A percentile compares a stretch with the other conserved stretches of the same genome.
These are phyloP conservation scores for Trifolium repens DNA, from an alignment of 306 rosid species.

Conservation along the genomic window DNA sequence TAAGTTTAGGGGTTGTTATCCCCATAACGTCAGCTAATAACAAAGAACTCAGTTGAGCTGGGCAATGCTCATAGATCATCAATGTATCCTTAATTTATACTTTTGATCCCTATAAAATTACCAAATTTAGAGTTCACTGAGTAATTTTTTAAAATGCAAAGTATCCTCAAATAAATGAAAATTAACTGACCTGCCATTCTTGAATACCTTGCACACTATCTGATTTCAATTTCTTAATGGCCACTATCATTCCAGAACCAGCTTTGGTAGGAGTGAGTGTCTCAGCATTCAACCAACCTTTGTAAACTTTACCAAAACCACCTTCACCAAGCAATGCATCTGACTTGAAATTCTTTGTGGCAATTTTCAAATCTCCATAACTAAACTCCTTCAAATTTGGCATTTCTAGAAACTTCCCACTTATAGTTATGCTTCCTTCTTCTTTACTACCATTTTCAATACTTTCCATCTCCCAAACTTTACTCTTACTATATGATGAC, in stretches of 20 bases:
- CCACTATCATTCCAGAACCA: constrained; percentile 70
- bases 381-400: constrained; percentile 69
- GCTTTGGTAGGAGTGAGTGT: constrained; percentile 66
- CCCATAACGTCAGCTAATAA: too few relatives aligned
- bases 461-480: constrained; percentile 47
- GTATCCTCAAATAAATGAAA: too few relatives aligned
- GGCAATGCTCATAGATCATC: too few relatives aligned
- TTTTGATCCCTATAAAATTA: too few relatives aligned
- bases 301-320: constrained; percentile 89
- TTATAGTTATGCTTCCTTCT: neutral
- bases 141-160: too few relatives aligned
- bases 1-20: too few relatives aligned
- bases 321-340: constrained; percentile 80
- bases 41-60: too few relatives aligned
- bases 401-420: constrained; percentile 56
- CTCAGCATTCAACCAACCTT: constrained; percentile 78
- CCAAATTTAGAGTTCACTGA: too few relatives aligned
- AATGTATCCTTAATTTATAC: too few relatives aligned
- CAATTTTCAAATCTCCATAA: constrained; percentile 63
- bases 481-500: constrained; percentile 39
- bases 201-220: constrained; percentile 80
- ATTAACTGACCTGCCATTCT: constrained; percentile 77
- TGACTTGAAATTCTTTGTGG: constrained; percentile 64
- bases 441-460: neutral
- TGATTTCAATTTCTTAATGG: constrained; percentile 71